Evolutionary conservation across 768 basidiomycete species (phyloP).

Genomic region (Mrakia frigida): DNA sequence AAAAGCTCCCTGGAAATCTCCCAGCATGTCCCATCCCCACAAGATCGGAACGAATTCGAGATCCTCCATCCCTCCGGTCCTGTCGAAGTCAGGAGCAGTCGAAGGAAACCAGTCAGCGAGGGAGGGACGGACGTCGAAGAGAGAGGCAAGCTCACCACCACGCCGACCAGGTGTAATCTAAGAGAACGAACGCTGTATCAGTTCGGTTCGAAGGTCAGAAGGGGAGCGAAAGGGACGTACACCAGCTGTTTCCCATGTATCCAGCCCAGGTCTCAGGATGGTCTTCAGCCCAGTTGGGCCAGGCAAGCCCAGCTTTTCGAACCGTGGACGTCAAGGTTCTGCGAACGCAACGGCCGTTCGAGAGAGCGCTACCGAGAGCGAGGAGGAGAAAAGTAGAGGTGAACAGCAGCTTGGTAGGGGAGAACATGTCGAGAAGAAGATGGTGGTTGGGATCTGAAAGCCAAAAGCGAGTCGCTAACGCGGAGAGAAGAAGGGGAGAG

Average conservation of each 20-base stretch:
- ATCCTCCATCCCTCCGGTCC: not conserved
- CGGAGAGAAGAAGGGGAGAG: not conserved
- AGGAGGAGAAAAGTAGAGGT: too few relatives aligned
- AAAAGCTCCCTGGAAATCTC: not conserved
- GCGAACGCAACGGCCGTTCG: too few relatives aligned
- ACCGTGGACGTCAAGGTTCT: too few relatives aligned
- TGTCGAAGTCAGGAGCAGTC: not conserved
- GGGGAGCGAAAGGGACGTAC: not conserved
- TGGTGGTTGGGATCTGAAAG: too few relatives aligned
- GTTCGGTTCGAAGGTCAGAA: not conserved
- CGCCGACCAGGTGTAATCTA: slow-evolving; percentile 27
- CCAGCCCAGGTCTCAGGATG: slow-evolving; percentile 8
- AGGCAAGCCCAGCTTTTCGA: slow-evolving; percentile 26
- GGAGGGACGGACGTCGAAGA: too few relatives aligned
- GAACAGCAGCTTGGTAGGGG: too few relatives aligned
- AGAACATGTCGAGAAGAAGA: too few relatives aligned
- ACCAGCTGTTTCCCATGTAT: slow-evolving; percentile 26
- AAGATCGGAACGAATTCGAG: slow-evolving; percentile 31
- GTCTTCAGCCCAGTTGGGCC: slow-evolving; percentile 28
- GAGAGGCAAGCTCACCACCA: not conserved
- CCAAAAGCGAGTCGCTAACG: not conserved
- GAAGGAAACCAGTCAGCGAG: too few relatives aligned
- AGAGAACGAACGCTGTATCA: not conserved
- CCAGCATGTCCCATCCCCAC: not conserved
- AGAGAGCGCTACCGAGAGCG: too few relatives aligned